Percentiles rank a stretch among this genome's conserved stretches.
These are phyloP conservation scores for Purshia tridentata DNA, from an alignment of 306 rosid species.

Conservation along the genomic window DNA sequence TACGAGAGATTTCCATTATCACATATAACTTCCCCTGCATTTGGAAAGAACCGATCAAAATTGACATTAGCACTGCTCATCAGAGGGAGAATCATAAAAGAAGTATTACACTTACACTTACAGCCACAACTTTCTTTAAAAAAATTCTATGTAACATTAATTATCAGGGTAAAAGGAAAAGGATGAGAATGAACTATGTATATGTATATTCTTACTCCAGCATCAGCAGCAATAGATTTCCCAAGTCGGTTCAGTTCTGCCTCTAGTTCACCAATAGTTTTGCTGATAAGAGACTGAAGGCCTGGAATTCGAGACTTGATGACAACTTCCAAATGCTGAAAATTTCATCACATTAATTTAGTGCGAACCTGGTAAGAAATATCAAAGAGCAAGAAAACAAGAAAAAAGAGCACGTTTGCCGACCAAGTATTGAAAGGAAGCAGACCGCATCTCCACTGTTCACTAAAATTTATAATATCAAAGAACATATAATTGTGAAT, in stretches of 20 bases:
- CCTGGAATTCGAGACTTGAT: slow-evolving; percentile 48
- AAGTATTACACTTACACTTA: no score
- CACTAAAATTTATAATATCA: neutral
- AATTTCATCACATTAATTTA: neutral
- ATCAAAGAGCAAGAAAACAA: slow-evolving; percentile 3
- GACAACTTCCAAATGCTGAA: slow-evolving; percentile 47
- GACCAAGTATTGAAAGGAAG: neutral
- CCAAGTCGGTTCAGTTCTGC: slow-evolving; percentile 46
- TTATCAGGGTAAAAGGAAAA: neutral
- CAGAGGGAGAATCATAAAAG: no score
- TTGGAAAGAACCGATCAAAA: neutral
- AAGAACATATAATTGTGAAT: neutral
- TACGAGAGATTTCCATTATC: slow-evolving; percentile 49
- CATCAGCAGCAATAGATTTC: slow-evolving; percentile 43
- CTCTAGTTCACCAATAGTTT: slow-evolving; percentile 43
- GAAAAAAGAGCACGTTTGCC: neutral
- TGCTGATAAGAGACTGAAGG: slow-evolving; percentile 47
- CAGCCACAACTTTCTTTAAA: neutral
- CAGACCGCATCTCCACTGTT: neutral
- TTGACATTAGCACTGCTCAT: neutral
- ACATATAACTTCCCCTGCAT: slow-evolving; percentile 45
- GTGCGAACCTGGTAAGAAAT: slow-evolving; percentile 6
- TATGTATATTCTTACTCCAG: slow-evolving; percentile 37
- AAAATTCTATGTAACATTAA: neutral
- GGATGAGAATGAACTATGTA: neutral